Evolutionary conservation across 2,329 filamentous ascomycete species (phyloP).

Genomic region (Aspergillus japonicus): DNA sequence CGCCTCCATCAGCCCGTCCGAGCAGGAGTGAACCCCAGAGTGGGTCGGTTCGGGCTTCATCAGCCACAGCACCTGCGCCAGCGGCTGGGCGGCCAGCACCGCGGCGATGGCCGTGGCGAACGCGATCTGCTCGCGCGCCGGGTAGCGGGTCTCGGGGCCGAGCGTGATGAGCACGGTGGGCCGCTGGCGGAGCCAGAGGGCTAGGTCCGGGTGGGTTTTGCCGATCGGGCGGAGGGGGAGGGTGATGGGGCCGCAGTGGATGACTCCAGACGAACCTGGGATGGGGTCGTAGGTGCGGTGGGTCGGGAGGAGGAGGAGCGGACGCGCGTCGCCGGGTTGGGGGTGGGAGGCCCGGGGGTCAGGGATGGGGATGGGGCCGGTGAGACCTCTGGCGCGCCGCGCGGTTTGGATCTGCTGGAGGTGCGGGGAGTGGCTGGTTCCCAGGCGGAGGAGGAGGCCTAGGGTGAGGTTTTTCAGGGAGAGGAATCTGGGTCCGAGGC

Average conservation of each 20-base stretch:
- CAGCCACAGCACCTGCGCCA: slow-evolving; percentile 39
- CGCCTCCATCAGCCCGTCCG: too few relatives aligned
- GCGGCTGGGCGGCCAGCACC: slow-evolving; percentile 32
- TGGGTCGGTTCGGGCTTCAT: slow-evolving; percentile 13
- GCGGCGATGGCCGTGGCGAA: slow-evolving; percentile 38
- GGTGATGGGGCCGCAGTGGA: slow-evolving; percentile 47
- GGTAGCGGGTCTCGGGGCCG: slow-evolving; percentile 36
- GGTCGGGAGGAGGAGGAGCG: slow-evolving; percentile 14
- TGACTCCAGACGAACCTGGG: slow-evolving; percentile 15
- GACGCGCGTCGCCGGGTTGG: background rate
- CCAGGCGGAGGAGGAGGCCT: too few relatives aligned
- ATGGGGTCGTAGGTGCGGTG: slow-evolving; percentile 32
- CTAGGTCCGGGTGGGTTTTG: slow-evolving; percentile 39
- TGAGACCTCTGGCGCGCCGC: too few relatives aligned
- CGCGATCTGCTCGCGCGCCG: slow-evolving; percentile 32
- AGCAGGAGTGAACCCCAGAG: too few relatives aligned
- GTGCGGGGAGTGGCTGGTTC: too few relatives aligned
- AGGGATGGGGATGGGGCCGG: too few relatives aligned
- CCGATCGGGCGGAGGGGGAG: slow-evolving; percentile 28
- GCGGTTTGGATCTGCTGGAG: too few relatives aligned
- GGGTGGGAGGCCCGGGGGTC: too few relatives aligned
- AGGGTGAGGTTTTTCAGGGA: slow-evolving; percentile 19
- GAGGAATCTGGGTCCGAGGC: slow-evolving; percentile 37
- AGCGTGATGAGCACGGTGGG: slow-evolving; percentile 49
- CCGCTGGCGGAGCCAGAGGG: slow-evolving; percentile 39